Base-by-base conservation (phyloP, 2,329 filamentous ascomycete species). In the Hypoxylon sp. region DNA sequence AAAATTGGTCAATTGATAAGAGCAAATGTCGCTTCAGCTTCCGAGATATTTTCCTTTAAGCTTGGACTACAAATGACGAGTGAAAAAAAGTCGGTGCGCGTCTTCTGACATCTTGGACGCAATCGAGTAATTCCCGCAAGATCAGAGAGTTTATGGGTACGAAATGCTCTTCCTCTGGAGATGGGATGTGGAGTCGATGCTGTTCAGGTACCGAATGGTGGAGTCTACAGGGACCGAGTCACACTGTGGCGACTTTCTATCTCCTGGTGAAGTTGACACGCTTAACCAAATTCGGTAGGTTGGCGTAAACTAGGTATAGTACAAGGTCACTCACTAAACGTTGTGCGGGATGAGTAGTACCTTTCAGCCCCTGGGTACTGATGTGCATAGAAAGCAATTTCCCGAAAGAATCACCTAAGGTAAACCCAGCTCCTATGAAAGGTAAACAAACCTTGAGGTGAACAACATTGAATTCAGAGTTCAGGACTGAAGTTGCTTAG, bases 41-140 rank as follows among this genome's bases (percentile, higher is more conserved):
- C 60, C 10, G 54, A 13, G 35, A 48, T 47, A 31, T 50, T 63
- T 59, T 57, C 13, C 39, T 58, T 19, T 48, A 50, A 65, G 67
- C 66, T 71, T 63, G 54, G 63, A 69, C 66, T 42, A 39, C 37
- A 59, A 39, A 56, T 56, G 54, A 52, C 50, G 19, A 46, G 17
- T 63, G 47, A 24, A 69, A 24, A 69, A 71, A 67, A 60, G 68
- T 67, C 66, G 57, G 69, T 67, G 67, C 66, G 63, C 60, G 56
- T 64, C 22, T 56, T 54, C 51, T 69, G 60, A 67, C 69, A 67
- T 71, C 69, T 55, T 65, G 63, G 66, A 54, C 57, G 63, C 61
- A 65, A 71, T 71, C 63, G 67, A 69, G 69, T 71, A 71, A 71
- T 71, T 71, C 69, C 66, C 69, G 69, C 69, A 71, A 67, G 60